Evolutionary conservation across 495 filamentous ascomycete genomes (phyloP).

Genomic region (Amniculicola lignicola): DNA sequence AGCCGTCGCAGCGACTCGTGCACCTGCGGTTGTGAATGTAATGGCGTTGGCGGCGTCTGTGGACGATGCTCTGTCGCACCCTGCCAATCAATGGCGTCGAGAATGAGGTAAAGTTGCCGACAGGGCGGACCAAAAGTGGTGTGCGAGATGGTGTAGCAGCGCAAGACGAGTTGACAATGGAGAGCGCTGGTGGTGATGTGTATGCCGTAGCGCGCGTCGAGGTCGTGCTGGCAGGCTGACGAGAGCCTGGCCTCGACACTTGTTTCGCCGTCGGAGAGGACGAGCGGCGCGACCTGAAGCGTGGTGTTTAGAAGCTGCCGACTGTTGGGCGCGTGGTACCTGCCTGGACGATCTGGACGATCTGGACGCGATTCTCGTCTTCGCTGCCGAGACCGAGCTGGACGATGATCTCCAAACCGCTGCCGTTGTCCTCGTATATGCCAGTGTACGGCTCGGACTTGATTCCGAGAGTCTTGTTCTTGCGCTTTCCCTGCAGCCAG

Average conservation of each 20-base stretch:
- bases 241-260: slow-evolving; percentile 7
- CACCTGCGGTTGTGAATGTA: background rate
- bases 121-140: slow-evolving; percentile 11
- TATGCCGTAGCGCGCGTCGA: background rate
- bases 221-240: background rate
- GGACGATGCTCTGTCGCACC: background rate
- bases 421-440: slow-evolving; percentile 31
- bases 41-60: background rate
- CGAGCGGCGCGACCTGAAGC: background rate
- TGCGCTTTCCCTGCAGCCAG: slow-evolving; percentile 3
- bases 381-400: background rate
- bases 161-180: background rate
- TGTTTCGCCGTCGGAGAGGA: slow-evolving; percentile 14
- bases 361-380: background rate
- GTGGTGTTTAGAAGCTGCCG: background rate
- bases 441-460: background rate
- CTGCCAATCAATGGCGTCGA: slow-evolving; percentile 17
- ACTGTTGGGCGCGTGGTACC: background rate
- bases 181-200: background rate
- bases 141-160: slow-evolving; percentile 8
- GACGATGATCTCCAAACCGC: slow-evolving; percentile 14
- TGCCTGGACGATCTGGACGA: slow-evolving; percentile 6
- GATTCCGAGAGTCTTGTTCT: slow-evolving; percentile 1
- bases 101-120: slow-evolving; percentile 3
- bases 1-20: background rate